Conservation (phyloP, 768 basidiomycete genomes). For the Xerocomus potaroensis region DNA sequence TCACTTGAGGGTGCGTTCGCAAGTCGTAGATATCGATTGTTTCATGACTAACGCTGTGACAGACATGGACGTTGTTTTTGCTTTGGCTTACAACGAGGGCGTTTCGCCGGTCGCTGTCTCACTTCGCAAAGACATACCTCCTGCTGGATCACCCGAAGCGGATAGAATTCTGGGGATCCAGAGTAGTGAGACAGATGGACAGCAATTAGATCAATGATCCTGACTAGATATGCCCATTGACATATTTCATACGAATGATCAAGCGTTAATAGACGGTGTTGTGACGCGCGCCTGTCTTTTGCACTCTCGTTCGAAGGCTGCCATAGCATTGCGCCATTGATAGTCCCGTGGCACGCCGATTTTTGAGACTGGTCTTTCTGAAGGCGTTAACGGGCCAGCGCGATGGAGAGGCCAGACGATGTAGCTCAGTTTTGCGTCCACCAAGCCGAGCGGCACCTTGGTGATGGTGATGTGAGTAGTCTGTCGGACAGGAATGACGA, state of each 20-base stretch:
- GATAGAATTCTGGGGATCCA: slow-evolving; percentile 39
- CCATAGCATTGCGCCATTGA: slow-evolving; percentile 27
- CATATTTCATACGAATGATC: not conserved
- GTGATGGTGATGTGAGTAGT: not conserved
- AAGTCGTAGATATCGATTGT: not conserved
- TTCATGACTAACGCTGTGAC: not conserved
- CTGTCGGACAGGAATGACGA: no score
- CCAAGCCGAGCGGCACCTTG: slow-evolving; percentile 41
- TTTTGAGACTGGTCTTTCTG: slow-evolving; percentile 18
- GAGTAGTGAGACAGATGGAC: not conserved
- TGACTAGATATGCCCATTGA: not conserved
- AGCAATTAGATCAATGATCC: not conserved
- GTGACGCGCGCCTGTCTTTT: slow-evolving; percentile 23
- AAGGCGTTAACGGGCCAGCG: slow-evolving; percentile 34
- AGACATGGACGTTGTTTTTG: slow-evolving; percentile 48
- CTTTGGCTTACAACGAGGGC: slow-evolving; percentile 40
- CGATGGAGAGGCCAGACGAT: slow-evolving; percentile 52
- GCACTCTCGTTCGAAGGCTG: slow-evolving; percentile 29
- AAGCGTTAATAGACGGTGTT: not conserved
- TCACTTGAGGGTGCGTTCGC: slow-evolving; percentile 46
- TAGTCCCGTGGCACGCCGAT: slow-evolving; percentile 18
- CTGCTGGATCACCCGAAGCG: slow-evolving; percentile 43
- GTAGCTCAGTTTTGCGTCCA: slow-evolving; percentile 47
- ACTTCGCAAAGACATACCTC: slow-evolving; percentile 40
- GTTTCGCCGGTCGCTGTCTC: slow-evolving; percentile 43